Conservation (phyloP, 106 monocot genomes). For the Dioscorea alata region DNA sequence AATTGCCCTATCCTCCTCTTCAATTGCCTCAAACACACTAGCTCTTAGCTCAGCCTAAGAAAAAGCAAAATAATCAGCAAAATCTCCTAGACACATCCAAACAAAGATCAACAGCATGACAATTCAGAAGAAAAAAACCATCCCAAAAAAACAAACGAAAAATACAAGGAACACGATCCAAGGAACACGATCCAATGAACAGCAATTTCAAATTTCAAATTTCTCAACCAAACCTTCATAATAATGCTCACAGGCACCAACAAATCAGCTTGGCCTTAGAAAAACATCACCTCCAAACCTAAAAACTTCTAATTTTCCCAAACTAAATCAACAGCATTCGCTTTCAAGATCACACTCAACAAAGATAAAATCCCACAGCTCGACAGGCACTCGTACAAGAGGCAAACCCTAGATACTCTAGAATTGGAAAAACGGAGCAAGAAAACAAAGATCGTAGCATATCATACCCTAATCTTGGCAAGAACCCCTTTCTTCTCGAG, state of each 20-base stretch:
- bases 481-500: constrained; percentile 30
- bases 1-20: constrained; percentile 78
- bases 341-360: neutral
- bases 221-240: neutral
- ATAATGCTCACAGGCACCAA: no score
- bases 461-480: constrained; percentile 22
- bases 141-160: neutral
- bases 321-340: neutral
- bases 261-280: no score
- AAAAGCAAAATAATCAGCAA: neutral
- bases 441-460: neutral
- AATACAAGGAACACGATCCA: neutral
- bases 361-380: neutral
- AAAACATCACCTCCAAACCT: neutral
- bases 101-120: neutral
- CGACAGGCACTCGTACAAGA: no score
- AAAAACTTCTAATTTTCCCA: neutral
- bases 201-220: neutral
- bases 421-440: neutral
- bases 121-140: neutral
- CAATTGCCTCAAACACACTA: constrained; percentile 98
- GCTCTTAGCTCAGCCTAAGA: constrained; percentile 89
- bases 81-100: neutral
- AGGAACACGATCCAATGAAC: neutral
- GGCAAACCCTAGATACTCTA: neutral